Evolutionary conservation across 805 yeast species (phyloP).

Genomic region (Yamadazyma sp.): DNA sequence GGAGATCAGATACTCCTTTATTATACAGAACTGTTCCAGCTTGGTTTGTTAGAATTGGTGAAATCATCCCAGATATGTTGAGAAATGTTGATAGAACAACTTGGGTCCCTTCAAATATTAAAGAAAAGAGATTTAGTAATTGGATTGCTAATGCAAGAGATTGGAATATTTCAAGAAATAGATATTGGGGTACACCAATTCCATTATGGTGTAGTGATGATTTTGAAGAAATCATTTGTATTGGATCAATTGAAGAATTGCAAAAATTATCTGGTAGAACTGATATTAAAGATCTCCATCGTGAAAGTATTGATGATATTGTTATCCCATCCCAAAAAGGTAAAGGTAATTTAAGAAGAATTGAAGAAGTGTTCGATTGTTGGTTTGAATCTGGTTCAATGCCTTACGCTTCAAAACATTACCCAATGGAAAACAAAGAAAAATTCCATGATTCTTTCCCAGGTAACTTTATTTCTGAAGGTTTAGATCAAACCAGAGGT

Average conservation of each 20-base stretch:
- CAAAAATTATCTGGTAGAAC: constrained; percentile 77
- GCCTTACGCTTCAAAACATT: constrained; percentile 97
- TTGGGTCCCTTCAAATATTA: constrained; percentile 92
- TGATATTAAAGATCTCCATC: constrained; percentile 86
- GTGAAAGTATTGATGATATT: constrained; percentile 86
- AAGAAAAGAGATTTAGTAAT: constrained; percentile 93
- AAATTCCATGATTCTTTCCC: constrained; percentile 77
- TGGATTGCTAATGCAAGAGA: constrained; percentile 99
- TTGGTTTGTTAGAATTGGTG: constrained; percentile 93
- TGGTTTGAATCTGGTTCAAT: constrained; percentile 99
- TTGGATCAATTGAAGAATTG: constrained; percentile 88
- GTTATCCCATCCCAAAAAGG: constrained; percentile 92
- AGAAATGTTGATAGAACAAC: constrained; percentile 78
- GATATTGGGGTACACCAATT: constrained; percentile 99
- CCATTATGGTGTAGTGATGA: constrained; percentile 98
- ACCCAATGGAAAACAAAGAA: constrained; percentile 87
- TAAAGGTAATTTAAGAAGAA: constrained; percentile 81
- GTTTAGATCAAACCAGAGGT: constrained; percentile 99
- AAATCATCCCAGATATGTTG: constrained; percentile 85
- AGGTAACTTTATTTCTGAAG: constrained; percentile 97
- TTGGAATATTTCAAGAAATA: constrained; percentile 97
- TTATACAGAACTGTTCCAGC: constrained; percentile 96
- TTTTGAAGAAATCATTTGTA: constrained; percentile 85
- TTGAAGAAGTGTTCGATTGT: constrained; percentile 98
- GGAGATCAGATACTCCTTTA: constrained; percentile 99